Evolutionary conservation across 2,329 filamentous ascomycete genomes (phyloP), one percentile per base, ranked within the genome.

Genomic region (Pseudopithomyces chartarum): DNA sequence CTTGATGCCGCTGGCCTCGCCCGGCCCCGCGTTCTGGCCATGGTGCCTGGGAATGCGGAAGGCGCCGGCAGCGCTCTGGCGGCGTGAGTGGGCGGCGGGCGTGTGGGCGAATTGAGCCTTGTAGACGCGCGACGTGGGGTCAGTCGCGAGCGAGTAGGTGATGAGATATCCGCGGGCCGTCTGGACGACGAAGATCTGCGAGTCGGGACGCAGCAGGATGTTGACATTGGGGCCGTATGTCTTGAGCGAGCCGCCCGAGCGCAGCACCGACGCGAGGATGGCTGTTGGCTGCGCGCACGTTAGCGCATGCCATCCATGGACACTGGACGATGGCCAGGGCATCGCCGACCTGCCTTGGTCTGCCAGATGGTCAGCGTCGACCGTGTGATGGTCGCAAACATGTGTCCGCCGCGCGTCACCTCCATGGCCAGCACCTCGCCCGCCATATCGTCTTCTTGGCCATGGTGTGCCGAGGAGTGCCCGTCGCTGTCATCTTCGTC

Each of bases 291-390:
- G 53, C 71, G 63, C 62, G 62, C 29, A 59, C 26, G 62, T 69
- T 59, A 73, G 70, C 53, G 63, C 26, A 29, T 29, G 26, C 26
- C 26, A 29, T 8, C 8, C 26, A 58, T 53, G 43, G 46, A 55
- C 42, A 44, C 57, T n/a, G 42, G 47, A 53, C 57, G 48, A 38
- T 49, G 45, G 43, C 33, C 68, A n/a, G 13, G 32, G 26, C 26
- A 29, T 8, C 26, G 26, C 5, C 26, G 54, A 61, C 81, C 58
- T 82, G 92, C 92, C 84, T 94, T 94, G 54, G 91, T 94, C 79
- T 99, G 95, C 95, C 95, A 99, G 64, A 99, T 84, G n/a, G 90
- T 92, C 74, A 99, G 86, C 12, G 90, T 90, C 1, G 90, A 90
- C 5, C 85, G 80, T 0, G 94, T 97, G 70, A 97, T 91, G 45